Conservation (phyloP, 371 early-diverging fungal genomes). For the Circinella minor region DNA sequence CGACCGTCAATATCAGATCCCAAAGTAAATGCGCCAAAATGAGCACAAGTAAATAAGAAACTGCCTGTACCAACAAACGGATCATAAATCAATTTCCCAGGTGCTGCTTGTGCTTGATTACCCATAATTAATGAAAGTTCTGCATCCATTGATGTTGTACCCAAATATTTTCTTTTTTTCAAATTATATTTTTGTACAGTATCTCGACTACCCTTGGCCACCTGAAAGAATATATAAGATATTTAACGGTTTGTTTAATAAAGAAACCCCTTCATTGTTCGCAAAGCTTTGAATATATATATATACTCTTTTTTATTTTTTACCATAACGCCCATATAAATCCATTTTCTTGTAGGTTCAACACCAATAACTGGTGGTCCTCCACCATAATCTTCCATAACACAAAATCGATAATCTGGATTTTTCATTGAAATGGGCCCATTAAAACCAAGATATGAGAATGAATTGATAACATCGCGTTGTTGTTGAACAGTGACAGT, state of each 20-base stretch:
- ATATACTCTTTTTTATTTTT: neutral
- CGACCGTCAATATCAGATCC: slow-evolving; percentile 98
- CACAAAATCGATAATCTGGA: slow-evolving; percentile 79
- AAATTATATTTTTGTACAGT: slow-evolving; percentile 81
- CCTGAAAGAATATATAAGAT: slow-evolving; percentile 28
- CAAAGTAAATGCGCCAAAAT: slow-evolving; percentile 91
- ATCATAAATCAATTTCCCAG: slow-evolving; percentile 89
- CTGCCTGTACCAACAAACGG: slow-evolving; percentile 99
- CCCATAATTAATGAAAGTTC: slow-evolving; percentile 96
- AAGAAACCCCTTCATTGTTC: no score
- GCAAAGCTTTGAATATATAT: no score
- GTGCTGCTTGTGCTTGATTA: slow-evolving; percentile 83
- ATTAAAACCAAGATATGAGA: slow-evolving; percentile 75
- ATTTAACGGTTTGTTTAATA: no score
- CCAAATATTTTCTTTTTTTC: slow-evolving; percentile 93
- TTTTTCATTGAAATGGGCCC: slow-evolving; percentile 85
- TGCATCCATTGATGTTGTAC: slow-evolving; percentile 98
- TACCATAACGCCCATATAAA: slow-evolving; percentile 79
- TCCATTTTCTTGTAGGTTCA: slow-evolving; percentile 36
- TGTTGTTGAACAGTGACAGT: slow-evolving; percentile 75
- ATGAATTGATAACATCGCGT: slow-evolving; percentile 76
- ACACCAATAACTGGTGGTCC: slow-evolving; percentile 43
- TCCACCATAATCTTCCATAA: slow-evolving; percentile 77
- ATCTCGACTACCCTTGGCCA: slow-evolving; percentile 72
- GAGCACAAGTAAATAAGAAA: slow-evolving; percentile 88